Evolutionary conservation across 495 filamentous ascomycete genomes (phyloP).

Genomic region (Amorphotheca resinae): DNA sequence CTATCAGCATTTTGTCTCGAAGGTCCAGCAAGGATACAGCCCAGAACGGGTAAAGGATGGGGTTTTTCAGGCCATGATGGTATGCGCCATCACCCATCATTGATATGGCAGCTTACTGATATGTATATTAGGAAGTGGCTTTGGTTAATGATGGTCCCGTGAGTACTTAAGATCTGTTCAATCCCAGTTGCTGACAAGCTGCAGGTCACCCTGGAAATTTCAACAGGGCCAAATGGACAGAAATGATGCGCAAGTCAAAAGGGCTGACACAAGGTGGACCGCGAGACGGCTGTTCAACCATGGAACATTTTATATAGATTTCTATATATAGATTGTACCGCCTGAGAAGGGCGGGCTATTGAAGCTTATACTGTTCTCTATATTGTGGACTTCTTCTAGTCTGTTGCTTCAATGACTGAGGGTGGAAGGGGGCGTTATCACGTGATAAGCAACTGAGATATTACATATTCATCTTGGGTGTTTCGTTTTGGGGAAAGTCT

Average conservation of each 20-base stretch:
- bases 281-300: no score
- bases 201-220: slow-evolving; percentile 28
- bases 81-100: background rate
- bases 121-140: slow-evolving; percentile 53
- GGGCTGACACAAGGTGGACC: no score
- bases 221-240: slow-evolving; percentile 9
- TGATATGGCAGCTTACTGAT: slow-evolving; percentile 1
- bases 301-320: no score
- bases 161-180: slow-evolving; percentile 25
- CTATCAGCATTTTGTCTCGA: slow-evolving; percentile 71
- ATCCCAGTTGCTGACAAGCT: slow-evolving; percentile 5
- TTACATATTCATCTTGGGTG: no score
- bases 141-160: slow-evolving; percentile 91
- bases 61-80: slow-evolving; percentile 89
- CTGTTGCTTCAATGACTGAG: no score
- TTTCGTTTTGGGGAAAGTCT: no score
- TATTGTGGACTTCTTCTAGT: no score
- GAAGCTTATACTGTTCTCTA: no score
- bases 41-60: slow-evolving; percentile 81
- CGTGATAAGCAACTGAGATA: no score
- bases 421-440: no score
- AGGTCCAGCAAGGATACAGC: slow-evolving; percentile 58
- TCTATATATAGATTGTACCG: no score
- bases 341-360: no score
- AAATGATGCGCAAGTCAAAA: slow-evolving; percentile 1